Evolutionary conservation across 768 basidiomycete genomes (phyloP), one percentile per base, ranked within the genome.

Genomic region (Boletus rubescentipes): DNA sequence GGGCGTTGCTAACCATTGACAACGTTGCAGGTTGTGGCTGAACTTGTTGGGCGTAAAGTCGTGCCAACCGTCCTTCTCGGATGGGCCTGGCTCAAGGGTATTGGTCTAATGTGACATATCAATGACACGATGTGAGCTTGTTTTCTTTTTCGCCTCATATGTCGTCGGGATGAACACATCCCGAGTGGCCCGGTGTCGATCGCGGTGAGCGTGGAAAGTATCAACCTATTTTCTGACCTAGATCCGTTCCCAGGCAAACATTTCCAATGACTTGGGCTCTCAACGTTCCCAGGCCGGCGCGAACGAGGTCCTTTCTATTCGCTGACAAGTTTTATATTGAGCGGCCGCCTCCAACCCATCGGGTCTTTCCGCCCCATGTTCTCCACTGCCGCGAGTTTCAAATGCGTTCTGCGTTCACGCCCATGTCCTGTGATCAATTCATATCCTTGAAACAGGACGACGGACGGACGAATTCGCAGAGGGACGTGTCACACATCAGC

Each of bases 391-490:
- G 44, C 52, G 18, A 43, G 62, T 51, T 61, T 49, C 30, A 49
- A 54, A 51, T 53, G 47, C 30, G 51, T 21, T 29, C 34, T 18
- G 31, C 39, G 11, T 37, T 31, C 50, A 53, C 42, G 37, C 32
- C 32, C 61, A 47, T 48, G 34, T 41, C 31, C 53, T 52, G 37
- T 30, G 29, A 43, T 47, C 53, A 42, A 29, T 64, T 66, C 63
- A 66, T 65, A 50, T 56, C 29, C 46, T 23, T 59, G 64, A 67
- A 62, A 65, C 66, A 55, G 42, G 46, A 46, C 37, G 41, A 49
- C 45, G n/a, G 43, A 35, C 51, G 32, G 54, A 47, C 51, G 57
- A 67, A 53, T 46, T 54, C 51, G 56, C 55, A 26, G 36, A 41
- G 20, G 14, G 39, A 20, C 58, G 30, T 49, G 49, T 51, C 42